A percentile compares a stretch with the other conserved stretches of the same genome.
phyloP scores from a whole-genome alignment of 1,284 basidiomycete species.

The Sporisorium reilianum region DNA sequence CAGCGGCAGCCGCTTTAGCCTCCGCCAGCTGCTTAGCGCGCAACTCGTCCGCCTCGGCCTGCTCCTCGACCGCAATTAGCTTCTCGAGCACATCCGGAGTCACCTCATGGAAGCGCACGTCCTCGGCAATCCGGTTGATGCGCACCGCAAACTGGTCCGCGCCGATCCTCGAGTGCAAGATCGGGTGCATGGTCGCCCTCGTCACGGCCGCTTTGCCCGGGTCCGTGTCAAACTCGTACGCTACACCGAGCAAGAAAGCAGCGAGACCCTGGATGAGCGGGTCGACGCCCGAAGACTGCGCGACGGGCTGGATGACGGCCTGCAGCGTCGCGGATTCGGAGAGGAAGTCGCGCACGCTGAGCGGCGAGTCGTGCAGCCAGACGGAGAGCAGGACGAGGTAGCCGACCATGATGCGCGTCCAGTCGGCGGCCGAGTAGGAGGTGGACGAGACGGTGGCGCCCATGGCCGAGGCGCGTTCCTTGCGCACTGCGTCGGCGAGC shows the following conservation, averaged over 20 bases:
- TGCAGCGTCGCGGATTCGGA: slow-evolving; percentile 88
- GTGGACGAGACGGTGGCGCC: slow-evolving; percentile 32
- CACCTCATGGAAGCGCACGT: slow-evolving; percentile 88
- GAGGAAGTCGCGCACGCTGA: slow-evolving; percentile 87
- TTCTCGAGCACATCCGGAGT: slow-evolving; percentile 78
- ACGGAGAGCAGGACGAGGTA: slow-evolving; percentile 85
- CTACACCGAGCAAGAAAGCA: slow-evolving; percentile 89
- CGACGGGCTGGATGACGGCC: slow-evolving; percentile 84
- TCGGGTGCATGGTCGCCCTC: slow-evolving; percentile 73
- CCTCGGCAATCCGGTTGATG: slow-evolving; percentile 86
- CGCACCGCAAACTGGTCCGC: slow-evolving; percentile 89
- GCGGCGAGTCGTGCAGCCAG: slow-evolving; percentile 97
- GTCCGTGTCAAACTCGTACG: slow-evolving; percentile 74
- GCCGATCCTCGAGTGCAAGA: slow-evolving; percentile 82
- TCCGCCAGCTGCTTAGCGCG: slow-evolving; percentile 27
- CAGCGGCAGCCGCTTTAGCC: slow-evolving; percentile 37
- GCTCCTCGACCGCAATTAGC: slow-evolving; percentile 36
- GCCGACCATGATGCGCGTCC: slow-evolving; percentile 88
- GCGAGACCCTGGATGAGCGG: slow-evolving; percentile 89
- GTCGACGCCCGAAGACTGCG: slow-evolving; percentile 86
- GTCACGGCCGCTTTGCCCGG: slow-evolving; percentile 53
- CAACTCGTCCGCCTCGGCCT: slow-evolving; percentile 64
- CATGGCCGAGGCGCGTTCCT: slow-evolving; percentile 56
- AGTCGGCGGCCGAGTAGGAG: slow-evolving; percentile 70
- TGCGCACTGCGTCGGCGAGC: slow-evolving; percentile 69